phyloP scores from a whole-genome alignment of 179 eudicot genomes.

The Vitellaria paradoxa region DNA sequence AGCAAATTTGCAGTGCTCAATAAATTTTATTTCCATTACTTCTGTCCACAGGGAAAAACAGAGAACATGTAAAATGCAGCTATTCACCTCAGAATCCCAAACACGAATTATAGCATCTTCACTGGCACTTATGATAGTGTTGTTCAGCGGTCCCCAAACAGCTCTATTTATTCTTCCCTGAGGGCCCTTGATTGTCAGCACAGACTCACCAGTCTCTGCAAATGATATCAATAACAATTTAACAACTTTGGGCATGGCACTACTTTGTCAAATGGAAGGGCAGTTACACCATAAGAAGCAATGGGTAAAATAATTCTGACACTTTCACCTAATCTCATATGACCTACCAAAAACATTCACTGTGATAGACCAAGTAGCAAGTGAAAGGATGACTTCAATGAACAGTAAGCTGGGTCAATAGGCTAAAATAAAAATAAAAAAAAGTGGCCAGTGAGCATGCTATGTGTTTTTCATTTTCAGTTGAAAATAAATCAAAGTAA shows the following conservation, averaged over 20 bases:
- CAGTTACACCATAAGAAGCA: not conserved
- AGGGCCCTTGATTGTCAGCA: constrained; percentile 9
- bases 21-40: not conserved
- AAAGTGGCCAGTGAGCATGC: no score
- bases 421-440: no score
- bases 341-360: no score
- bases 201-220: constrained; percentile 44
- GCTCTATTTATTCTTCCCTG: constrained; percentile 81
- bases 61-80: constrained; percentile 2
- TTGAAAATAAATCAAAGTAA: no score
- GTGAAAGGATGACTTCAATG: no score
- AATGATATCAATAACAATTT: not conserved
- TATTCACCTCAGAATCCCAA: constrained; percentile 83
- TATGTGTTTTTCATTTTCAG: no score
- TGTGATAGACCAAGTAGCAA: no score
- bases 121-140: constrained; percentile 79
- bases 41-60: not conserved
- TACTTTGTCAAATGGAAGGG: not conserved
- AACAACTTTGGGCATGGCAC: not conserved
- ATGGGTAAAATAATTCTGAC: not conserved
- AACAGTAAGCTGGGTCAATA: no score
- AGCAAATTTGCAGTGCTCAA: not conserved
- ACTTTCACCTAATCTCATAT: no score
- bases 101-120: constrained; percentile 83
- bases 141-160: constrained; percentile 90